A percentile compares a stretch with the other conserved stretches of the same genome.
Conservation (phyloP, 169 alveolate genomes). For the Eimeria nieschulzi region DNA sequence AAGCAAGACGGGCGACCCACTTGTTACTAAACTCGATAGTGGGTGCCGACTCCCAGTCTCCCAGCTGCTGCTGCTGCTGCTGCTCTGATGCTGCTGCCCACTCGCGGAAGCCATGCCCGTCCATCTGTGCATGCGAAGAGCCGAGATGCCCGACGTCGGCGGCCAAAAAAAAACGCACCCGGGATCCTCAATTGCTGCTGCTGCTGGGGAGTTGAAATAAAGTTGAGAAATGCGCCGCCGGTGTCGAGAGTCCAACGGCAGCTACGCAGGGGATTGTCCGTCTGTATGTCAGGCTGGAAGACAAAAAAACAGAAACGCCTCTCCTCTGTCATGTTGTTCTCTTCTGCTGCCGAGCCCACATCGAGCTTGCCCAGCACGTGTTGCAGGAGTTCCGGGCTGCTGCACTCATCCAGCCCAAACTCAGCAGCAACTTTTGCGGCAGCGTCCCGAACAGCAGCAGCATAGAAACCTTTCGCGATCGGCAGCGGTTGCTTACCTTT, state of each 20-base stretch:
- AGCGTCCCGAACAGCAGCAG: neutral
- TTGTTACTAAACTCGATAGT: neutral
- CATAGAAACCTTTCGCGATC: neutral
- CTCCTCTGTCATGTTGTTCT: neutral
- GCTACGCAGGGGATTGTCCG: slow-evolving; percentile 43
- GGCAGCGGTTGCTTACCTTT: neutral
- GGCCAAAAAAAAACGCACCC: slow-evolving; percentile 20
- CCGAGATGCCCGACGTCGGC: slow-evolving; percentile 24
- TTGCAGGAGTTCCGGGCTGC: slow-evolving; percentile 32
- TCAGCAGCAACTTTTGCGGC: slow-evolving; percentile 18
- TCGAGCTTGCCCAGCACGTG: slow-evolving; percentile 14
- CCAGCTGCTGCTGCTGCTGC: neutral
- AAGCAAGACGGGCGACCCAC: slow-evolving; percentile 2
- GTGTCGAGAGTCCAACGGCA: slow-evolving; percentile 48
- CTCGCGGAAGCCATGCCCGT: neutral
- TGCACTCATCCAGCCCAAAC: slow-evolving; percentile 52
- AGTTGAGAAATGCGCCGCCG: slow-evolving; percentile 3
- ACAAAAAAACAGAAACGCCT: slow-evolving; percentile 23
- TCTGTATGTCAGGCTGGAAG: slow-evolving; percentile 40
- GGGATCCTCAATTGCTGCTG: slow-evolving; percentile 15
- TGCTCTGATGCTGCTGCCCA: slow-evolving; percentile 59
- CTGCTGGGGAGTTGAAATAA: slow-evolving; percentile 14
- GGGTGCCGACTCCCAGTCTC: slow-evolving; percentile 14
- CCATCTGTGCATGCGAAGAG: neutral
- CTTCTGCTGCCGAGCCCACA: slow-evolving; percentile 9